Evolutionary conservation across 2,329 filamentous ascomycete species (phyloP), one percentile per base, ranked within the genome.

Genomic region (Venturia nashicola): DNA sequence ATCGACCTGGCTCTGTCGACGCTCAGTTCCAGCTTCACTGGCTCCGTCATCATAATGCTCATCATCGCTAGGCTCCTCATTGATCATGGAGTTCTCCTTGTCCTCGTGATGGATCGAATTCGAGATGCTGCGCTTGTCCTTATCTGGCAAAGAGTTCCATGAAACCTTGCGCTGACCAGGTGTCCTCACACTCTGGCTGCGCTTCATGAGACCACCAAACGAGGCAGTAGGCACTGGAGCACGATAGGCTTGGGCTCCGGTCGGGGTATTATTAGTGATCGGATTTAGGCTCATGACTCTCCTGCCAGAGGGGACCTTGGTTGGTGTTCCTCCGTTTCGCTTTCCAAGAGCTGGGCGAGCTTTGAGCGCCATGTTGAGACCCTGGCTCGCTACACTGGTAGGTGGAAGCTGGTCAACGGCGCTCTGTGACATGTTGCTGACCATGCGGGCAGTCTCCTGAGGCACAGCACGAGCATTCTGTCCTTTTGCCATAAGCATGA

Each of bases 281-380:
- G 97, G 90, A 72, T 88, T 95, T 43, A 97, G 83, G 61, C 91
- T 96, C 65, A 95, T 83, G 70, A 97, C 97, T 60, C 94, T 86
- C 48, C 93, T 83, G 66, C 77, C 77, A 18, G 76, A 74, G 44
- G 75, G 71, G 63, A 74, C 73, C 40, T 65, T 69, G 64, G 72
- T 72, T 5, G 70, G 70, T 34, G 73, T 70, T 20, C 71, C 69
- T n/a, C 73, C 72, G 65, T 75, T 77, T 60, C 76, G 74, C 59
- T 73, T 73, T 12, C 76, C 70, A 36, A 73, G 72, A 32, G 48
- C 40, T 44, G 76, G 74, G 20, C 79, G 74, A 62, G 76, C 72
- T 67, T 72, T 86, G 82, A 76, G 81, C 71, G 70, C 83, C 78
- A 80, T 69, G 42, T 71, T 72, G 34, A 76, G 66, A 40, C 59